Percentiles rank a stretch among this genome's conserved stretches.
phyloP scores from a whole-genome alignment of 148 eudicot genomes.

The Simmondsia chinensis region DNA sequence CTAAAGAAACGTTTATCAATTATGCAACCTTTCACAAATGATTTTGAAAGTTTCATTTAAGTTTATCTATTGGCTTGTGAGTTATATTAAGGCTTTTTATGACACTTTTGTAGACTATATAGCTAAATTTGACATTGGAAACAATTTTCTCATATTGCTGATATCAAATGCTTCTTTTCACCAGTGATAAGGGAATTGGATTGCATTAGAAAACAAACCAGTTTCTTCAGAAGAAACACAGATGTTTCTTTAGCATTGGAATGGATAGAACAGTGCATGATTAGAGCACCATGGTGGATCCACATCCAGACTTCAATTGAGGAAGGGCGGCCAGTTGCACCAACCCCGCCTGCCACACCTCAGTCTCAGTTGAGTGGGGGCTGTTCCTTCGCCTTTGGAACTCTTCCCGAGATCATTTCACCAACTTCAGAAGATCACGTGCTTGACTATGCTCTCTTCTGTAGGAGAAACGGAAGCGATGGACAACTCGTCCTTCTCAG shows the following conservation, averaged over 20 bases:
- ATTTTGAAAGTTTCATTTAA: no score
- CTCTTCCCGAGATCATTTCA: slow-evolving; percentile 28
- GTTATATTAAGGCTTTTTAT: no score
- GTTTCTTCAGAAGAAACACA: slow-evolving; percentile 47
- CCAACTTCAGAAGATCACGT: slow-evolving; percentile 59
- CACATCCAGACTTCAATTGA: slow-evolving; percentile 56
- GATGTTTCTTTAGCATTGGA: slow-evolving; percentile 50
- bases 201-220: slow-evolving; percentile 43
- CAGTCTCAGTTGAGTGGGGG: slow-evolving; percentile 26
- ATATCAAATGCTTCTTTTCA: slow-evolving; percentile 4
- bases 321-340: slow-evolving; percentile 37
- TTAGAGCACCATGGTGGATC: slow-evolving; percentile 58
- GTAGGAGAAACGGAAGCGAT: slow-evolving; percentile 28
- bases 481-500: slow-evolving; percentile 69
- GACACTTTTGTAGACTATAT: no score
- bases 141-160: no score
- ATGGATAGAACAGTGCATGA: slow-evolving; percentile 81
- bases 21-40: no score
- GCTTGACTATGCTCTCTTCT: slow-evolving; percentile 59
- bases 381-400: slow-evolving; percentile 22
- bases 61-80: no score
- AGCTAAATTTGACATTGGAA: no score
- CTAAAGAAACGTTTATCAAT: no score
- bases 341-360: slow-evolving; percentile 57
- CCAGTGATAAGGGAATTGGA: slow-evolving; percentile 70